phyloP scores from a whole-genome alignment of 345 rosid genomes.

The Toxicodendron radicans region DNA sequence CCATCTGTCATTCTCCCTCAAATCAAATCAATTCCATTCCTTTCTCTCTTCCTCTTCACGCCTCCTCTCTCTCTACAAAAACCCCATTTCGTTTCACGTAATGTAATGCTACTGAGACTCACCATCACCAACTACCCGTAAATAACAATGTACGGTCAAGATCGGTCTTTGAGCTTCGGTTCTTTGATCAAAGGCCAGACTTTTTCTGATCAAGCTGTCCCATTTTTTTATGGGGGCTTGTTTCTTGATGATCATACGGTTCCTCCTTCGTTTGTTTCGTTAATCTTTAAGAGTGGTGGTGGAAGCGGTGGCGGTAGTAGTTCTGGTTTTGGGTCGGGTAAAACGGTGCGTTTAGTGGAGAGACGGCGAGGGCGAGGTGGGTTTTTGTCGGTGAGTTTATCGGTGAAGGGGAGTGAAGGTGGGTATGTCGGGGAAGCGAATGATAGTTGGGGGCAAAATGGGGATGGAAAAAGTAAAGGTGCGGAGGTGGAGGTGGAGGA shows the following conservation, averaged over 20 bases:
- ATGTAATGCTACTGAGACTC: background rate
- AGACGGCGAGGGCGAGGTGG: slow-evolving; percentile 30
- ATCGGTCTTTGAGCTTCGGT: slow-evolving; percentile 35
- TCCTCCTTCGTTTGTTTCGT: slow-evolving; percentile 49
- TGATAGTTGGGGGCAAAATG: slow-evolving; percentile 34
- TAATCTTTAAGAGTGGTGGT: slow-evolving; percentile 6
- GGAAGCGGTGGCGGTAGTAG: too few relatives aligned
- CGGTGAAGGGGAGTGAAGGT: slow-evolving; percentile 49
- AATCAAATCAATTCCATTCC: too few relatives aligned
- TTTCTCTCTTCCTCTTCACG: slow-evolving; percentile 2
- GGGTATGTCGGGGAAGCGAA: slow-evolving; percentile 48
- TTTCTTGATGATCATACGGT: slow-evolving; percentile 50
- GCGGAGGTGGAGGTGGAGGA: slow-evolving; percentile 28
- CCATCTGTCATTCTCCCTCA: background rate
- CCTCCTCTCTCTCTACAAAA: slow-evolving; percentile 3
- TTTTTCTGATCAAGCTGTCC: slow-evolving; percentile 16
- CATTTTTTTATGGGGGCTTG: slow-evolving; percentile 44
- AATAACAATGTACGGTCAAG: slow-evolving; percentile 49
- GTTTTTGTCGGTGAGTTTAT: slow-evolving; percentile 72
- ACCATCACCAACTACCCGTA: background rate
- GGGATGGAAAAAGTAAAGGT: background rate
- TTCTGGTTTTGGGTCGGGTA: background rate
- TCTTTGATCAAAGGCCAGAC: slow-evolving; percentile 35
- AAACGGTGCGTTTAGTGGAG: slow-evolving; percentile 33
- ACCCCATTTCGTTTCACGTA: background rate